Percentiles rank a stretch among this genome's conserved stretches.
Conservation (phyloP, 306 rosid genomes). For the Sphenostylis stenocarpa region DNA sequence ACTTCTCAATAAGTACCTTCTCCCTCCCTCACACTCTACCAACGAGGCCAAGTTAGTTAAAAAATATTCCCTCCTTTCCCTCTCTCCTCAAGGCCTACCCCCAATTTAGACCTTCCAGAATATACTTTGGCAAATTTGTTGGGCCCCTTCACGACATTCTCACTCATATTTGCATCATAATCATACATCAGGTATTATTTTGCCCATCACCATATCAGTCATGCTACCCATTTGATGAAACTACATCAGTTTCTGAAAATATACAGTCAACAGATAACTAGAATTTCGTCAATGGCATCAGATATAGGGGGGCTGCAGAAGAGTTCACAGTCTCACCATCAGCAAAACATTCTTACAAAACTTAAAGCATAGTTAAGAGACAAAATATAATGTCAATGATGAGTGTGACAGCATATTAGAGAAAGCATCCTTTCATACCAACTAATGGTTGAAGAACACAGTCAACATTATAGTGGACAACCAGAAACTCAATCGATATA, state of each 20-base stretch:
- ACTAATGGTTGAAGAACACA: neutral
- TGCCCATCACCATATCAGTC: neutral
- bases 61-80: too few relatives aligned
- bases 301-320: neutral
- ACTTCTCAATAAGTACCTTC: too few relatives aligned
- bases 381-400: neutral
- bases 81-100: too few relatives aligned
- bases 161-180: too few relatives aligned
- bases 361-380: neutral
- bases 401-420: neutral
- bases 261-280: too few relatives aligned
- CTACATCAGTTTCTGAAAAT: neutral
- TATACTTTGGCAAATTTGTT: too few relatives aligned
- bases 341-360: neutral
- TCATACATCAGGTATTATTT: too few relatives aligned
- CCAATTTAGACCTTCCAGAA: too few relatives aligned
- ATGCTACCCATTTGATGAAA: neutral
- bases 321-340: neutral
- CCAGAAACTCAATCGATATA: neutral
- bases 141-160: too few relatives aligned
- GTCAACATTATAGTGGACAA: neutral
- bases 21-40: too few relatives aligned
- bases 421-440: neutral
- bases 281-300: neutral
- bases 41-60: too few relatives aligned